These are phyloP conservation scores for Agaricales sp. DNA, from an alignment of 1,284 basidiomycete species.

Conservation along the genomic window DNA sequence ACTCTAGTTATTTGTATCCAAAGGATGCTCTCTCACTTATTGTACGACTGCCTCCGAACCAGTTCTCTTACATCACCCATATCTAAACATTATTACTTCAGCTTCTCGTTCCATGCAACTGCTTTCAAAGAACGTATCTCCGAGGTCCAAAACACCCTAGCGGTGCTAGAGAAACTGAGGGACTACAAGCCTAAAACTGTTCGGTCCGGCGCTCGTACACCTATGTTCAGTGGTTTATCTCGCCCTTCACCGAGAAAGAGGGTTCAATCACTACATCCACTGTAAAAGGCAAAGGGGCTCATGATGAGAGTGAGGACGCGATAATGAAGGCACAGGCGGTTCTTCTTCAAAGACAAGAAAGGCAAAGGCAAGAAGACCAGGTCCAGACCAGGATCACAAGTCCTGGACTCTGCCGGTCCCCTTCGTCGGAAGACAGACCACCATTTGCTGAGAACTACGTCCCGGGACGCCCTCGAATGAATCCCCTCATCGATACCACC, in stretches of 20 bases:
- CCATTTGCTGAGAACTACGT: not conserved
- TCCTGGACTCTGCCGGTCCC: not conserved
- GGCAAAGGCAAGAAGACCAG: slow-evolving; percentile 15
- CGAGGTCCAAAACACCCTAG: slow-evolving; percentile 41
- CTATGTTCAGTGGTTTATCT: slow-evolving; percentile 21
- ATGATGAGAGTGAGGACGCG: slow-evolving; percentile 13
- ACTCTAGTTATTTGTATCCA: slow-evolving; percentile 48
- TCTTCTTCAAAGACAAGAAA: slow-evolving; percentile 15
- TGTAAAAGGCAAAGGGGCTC: slow-evolving; percentile 6
- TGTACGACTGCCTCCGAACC: slow-evolving; percentile 21
- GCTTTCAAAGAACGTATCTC: slow-evolving; percentile 70
- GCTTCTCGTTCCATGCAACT: slow-evolving; percentile 65
- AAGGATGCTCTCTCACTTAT: slow-evolving; percentile 54
- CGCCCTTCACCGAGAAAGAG: slow-evolving; percentile 22
- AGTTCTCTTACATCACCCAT: too few species aligned
- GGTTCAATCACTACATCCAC: slow-evolving; percentile 11
- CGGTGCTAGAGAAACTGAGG: slow-evolving; percentile 60
- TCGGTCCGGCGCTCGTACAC: slow-evolving; percentile 29
- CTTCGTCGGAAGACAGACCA: slow-evolving; percentile 2
- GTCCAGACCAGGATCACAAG: slow-evolving; percentile 3
- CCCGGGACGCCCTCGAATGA: slow-evolving; percentile 3
- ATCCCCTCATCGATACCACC: slow-evolving; percentile 30
- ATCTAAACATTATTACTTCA: not conserved
- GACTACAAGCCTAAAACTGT: slow-evolving; percentile 53
- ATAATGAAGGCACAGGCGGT: slow-evolving; percentile 9